These are phyloP conservation scores for Scutellaria baicalensis DNA, from an alignment of 257 asterid genomes.

Conservation along the genomic window DNA sequence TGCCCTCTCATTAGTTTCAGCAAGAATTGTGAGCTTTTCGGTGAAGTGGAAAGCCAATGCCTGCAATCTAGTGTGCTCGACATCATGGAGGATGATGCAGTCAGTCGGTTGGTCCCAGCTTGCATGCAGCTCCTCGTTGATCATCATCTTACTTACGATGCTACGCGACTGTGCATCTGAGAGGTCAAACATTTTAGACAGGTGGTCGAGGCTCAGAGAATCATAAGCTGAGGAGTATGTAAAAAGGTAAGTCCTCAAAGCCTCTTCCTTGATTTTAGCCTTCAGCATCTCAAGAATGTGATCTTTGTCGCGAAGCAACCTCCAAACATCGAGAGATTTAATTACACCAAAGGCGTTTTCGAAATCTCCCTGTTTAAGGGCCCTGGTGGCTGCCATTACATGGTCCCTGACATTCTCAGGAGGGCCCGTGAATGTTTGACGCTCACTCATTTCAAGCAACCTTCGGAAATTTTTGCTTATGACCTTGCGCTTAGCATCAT, in stretches of 20 bases:
- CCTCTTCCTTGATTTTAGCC: slow-evolving; percentile 86
- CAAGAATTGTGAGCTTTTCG: slow-evolving; percentile 69
- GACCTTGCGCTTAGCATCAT: slow-evolving; percentile 75
- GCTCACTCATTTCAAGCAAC: slow-evolving; percentile 71
- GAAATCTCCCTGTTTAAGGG: slow-evolving; percentile 78
- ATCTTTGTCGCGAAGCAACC: slow-evolving; percentile 64
- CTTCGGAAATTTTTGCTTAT: slow-evolving; percentile 80
- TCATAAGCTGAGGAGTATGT: slow-evolving; percentile 72
- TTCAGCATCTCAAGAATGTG: slow-evolving; percentile 68
- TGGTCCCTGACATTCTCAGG: slow-evolving; percentile 98
- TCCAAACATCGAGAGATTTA: slow-evolving; percentile 80
- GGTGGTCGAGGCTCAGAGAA: slow-evolving; percentile 68
- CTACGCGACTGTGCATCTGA: slow-evolving; percentile 61
- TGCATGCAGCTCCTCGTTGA: slow-evolving; percentile 84
- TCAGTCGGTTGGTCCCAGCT: slow-evolving; percentile 92
- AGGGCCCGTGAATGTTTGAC: slow-evolving; percentile 88
- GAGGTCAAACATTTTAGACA: slow-evolving; percentile 81
- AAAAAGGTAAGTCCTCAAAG: slow-evolving; percentile 78
- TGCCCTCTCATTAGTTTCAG: slow-evolving; percentile 85
- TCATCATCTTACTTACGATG: slow-evolving; percentile 81
- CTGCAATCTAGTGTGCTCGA: slow-evolving; percentile 74
- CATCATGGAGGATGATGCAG: slow-evolving; percentile 81
- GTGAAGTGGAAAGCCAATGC: slow-evolving; percentile 74
- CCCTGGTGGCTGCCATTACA: slow-evolving; percentile 88
- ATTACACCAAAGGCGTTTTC: slow-evolving; percentile 60